These are phyloP conservation scores for Botrytis cinerea DNA, from an alignment of 2,329 filamentous ascomycete genomes.

Conservation along the genomic window DNA sequence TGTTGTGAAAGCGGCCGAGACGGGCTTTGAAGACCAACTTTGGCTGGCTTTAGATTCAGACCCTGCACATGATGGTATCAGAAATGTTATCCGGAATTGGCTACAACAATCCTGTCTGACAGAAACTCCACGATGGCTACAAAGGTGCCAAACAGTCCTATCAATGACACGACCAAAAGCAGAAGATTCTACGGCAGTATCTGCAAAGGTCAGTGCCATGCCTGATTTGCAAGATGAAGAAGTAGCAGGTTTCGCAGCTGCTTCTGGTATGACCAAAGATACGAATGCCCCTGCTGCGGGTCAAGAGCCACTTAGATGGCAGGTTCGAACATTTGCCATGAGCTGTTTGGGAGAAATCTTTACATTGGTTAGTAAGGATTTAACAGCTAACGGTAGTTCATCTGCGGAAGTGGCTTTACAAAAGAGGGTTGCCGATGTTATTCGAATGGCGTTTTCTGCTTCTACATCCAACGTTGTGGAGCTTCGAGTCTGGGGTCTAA, in stretches of 20 bases:
- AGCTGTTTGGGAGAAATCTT: slow-evolving; percentile 84
- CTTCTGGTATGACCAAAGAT: slow-evolving; percentile 59
- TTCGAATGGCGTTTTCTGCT: slow-evolving; percentile 95
- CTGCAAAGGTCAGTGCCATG: slow-evolving; percentile 52
- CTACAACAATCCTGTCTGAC: slow-evolving; percentile 82
- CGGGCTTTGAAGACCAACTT: slow-evolving; percentile 83
- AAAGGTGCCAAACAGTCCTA: slow-evolving; percentile 83
- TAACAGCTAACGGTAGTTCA: slow-evolving; percentile 75
- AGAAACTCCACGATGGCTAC: slow-evolving; percentile 83
- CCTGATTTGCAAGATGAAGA: slow-evolving; percentile 95
- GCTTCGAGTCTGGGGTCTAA: slow-evolving; percentile 84
- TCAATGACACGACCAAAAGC: slow-evolving; percentile 78
- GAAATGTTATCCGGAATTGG: slow-evolving; percentile 90
- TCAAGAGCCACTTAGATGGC: slow-evolving; percentile 91
- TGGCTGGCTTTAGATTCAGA: slow-evolving; percentile 84
- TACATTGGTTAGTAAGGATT: slow-evolving; percentile 73
- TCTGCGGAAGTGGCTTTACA: slow-evolving; percentile 78
- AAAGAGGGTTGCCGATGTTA: slow-evolving; percentile 82
- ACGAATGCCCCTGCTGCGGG: slow-evolving; percentile 58
- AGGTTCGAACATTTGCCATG: slow-evolving; percentile 93
- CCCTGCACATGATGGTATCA: slow-evolving; percentile 76
- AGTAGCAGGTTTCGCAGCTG: slow-evolving; percentile 89
- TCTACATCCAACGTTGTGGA: slow-evolving; percentile 92
- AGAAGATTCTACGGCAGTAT: slow-evolving; percentile 50
- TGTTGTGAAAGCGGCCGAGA: slow-evolving; percentile 73